A percentile compares a stretch with the other conserved stretches of the same genome.
phyloP scores from a whole-genome alignment of 2,329 filamentous ascomycete genomes.

The Colletotrichum incanum region DNA sequence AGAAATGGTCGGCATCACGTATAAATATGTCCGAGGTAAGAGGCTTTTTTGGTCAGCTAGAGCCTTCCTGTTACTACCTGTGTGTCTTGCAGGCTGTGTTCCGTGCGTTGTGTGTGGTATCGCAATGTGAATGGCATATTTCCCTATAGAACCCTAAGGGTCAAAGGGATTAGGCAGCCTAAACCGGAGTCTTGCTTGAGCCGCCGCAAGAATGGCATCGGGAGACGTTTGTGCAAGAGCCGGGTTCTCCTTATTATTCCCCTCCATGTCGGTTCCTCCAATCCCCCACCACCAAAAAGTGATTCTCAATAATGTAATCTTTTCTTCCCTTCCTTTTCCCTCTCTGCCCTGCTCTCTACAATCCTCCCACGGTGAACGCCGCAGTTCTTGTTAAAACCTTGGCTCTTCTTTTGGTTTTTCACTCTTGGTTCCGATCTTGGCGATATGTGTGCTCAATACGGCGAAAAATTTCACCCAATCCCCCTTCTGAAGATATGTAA shows the following conservation, averaged over 20 bases:
- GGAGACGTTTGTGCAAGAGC: neutral
- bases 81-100: neutral
- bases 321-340: neutral
- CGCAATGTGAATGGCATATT: constrained; percentile 4
- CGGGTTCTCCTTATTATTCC: neutral
- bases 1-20: neutral
- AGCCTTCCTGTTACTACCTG: neutral
- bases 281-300: neutral
- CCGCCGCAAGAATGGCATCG: neutral
- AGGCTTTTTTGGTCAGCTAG: neutral
- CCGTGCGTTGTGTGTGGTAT: constrained; percentile 9
- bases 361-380: neutral
- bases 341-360: too few species aligned
- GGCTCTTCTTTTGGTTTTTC: neutral
- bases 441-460: neutral
- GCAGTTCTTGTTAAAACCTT: too few species aligned
- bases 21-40: neutral
- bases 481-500: neutral
- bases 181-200: constrained; percentile 4
- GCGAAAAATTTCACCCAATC: neutral
- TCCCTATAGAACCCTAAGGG: neutral
- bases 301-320: neutral
- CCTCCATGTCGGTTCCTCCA: neutral
- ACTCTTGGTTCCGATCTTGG: neutral
- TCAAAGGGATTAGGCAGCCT: constrained; percentile 5